Evolutionary conservation across 768 basidiomycete species (phyloP).

Genomic region (Phylloporus sp.): DNA sequence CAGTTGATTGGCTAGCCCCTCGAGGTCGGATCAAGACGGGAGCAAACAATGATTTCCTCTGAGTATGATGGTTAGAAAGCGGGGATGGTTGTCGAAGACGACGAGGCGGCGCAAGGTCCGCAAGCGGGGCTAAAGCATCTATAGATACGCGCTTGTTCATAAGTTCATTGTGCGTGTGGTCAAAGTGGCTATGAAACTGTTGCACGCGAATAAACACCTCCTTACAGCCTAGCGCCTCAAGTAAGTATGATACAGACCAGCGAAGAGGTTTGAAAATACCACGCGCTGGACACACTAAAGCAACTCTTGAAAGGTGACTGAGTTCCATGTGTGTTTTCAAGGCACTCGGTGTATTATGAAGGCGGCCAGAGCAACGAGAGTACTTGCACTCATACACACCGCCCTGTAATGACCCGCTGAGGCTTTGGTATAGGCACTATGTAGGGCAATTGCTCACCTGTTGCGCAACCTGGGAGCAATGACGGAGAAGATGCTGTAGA

Average conservation of each 20-base stretch:
- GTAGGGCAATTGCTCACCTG: constrained; percentile 5
- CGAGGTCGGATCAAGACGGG: constrained; percentile 12
- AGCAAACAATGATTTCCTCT: neutral
- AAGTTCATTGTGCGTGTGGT: constrained; percentile 19
- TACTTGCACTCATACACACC: constrained; percentile 24
- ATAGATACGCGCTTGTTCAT: constrained; percentile 7
- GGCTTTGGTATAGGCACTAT: neutral
- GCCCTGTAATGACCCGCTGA: constrained; percentile 15
- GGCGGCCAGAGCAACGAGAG: constrained; percentile 27
- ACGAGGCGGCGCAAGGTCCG: constrained; percentile 17
- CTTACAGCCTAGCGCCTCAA: constrained; percentile 16
- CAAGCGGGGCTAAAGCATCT: constrained; percentile 17
- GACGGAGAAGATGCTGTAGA: constrained; percentile 24
- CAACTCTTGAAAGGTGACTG: constrained; percentile 28
- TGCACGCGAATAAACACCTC: constrained; percentile 23
- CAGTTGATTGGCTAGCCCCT: constrained; percentile 10
- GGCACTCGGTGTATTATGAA: constrained; percentile 16
- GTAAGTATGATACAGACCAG: neutral
- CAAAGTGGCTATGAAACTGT: constrained; percentile 25
- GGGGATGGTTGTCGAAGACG: constrained; percentile 15
- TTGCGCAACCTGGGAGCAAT: constrained; percentile 18
- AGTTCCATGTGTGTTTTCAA: constrained; percentile 28
- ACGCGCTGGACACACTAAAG: constrained; percentile 24
- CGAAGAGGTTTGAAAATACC: constrained; percentile 12
- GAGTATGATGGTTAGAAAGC: constrained; percentile 4